Percentiles rank a stretch among this genome's conserved stretches.
These are phyloP conservation scores for Ustilago hordei DNA, from an alignment of 1,284 basidiomycete genomes.

Conservation along the genomic window DNA sequence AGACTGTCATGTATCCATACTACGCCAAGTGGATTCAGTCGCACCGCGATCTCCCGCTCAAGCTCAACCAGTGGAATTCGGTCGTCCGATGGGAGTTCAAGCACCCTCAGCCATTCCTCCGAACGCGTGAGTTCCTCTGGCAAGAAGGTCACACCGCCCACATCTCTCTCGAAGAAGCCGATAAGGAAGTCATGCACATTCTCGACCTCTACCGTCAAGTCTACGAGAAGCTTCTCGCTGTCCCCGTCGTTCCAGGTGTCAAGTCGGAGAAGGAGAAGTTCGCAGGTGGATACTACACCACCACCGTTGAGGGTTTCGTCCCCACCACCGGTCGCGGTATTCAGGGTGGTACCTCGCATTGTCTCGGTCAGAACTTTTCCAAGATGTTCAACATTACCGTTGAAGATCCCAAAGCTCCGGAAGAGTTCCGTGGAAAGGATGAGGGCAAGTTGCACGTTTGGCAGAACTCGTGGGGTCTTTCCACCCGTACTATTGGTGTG, in stretches of 20 bases:
- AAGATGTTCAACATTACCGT: conserved; percentile 99
- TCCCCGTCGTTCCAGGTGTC: conserved; percentile 94
- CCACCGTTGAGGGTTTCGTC: conserved; percentile 97
- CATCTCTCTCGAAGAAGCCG: conserved; percentile 88
- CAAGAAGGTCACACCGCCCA: conserved; percentile 99
- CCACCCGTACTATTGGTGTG: conserved; percentile 94
- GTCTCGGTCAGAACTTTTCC: conserved; percentile 98
- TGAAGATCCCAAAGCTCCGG: conserved; percentile 76
- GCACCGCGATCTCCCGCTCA: conserved; percentile 95
- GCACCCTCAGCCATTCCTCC: conserved; percentile 97
- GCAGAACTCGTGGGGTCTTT: conserved; percentile 99
- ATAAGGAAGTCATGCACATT: conserved; percentile 89
- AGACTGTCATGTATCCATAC: conserved; percentile 97
- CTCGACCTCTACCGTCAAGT: conserved; percentile 94
- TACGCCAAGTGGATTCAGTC: conserved; percentile 99
- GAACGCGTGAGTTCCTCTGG: conserved; percentile 99
- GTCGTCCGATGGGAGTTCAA: conserved; percentile 99
- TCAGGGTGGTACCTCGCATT: conserved; percentile 97
- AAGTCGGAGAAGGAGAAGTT: conserved; percentile 99
- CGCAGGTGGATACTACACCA: conserved; percentile 96
- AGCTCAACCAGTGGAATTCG: conserved; percentile 99
- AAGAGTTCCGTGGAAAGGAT: conserved; percentile 61
- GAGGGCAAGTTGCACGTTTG: conserved; percentile 82
- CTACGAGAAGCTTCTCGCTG: conserved; percentile 96
- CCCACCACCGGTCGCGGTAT: conserved; percentile 97